These are phyloP conservation scores for Saccharomycopsis hybrid DNA, from an alignment of 1,139 yeast species.

Conservation along the genomic window DNA sequence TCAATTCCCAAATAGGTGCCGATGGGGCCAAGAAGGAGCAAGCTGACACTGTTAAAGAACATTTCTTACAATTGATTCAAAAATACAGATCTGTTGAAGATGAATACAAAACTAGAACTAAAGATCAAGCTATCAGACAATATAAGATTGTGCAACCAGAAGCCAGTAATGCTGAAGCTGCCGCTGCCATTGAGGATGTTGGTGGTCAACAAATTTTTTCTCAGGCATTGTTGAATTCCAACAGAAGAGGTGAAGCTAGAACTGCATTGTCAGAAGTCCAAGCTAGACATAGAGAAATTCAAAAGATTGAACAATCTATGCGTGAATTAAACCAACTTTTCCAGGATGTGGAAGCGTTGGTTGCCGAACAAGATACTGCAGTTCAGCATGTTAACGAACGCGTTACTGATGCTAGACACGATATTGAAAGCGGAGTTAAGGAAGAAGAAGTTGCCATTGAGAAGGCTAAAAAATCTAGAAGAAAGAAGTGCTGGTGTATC, in stretches of 20 bases:
- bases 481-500: slow-evolving; percentile 84
- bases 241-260: slow-evolving; percentile 95
- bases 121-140: slow-evolving; percentile 88
- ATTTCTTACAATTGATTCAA: slow-evolving; percentile 80
- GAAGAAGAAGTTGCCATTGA: slow-evolving; percentile 88
- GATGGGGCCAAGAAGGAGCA: slow-evolving; percentile 84
- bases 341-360: slow-evolving; percentile 94
- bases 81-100: slow-evolving; percentile 84
- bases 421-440: slow-evolving; percentile 90
- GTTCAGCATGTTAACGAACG: slow-evolving; percentile 80
- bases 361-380: slow-evolving; percentile 90
- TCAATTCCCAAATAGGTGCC: slow-evolving; percentile 63
- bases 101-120: slow-evolving; percentile 76
- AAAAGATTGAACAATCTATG: slow-evolving; percentile 92
- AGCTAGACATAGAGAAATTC: slow-evolving; percentile 90
- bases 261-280: slow-evolving; percentile 95
- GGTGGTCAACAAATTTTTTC: slow-evolving; percentile 90
- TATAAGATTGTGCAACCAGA: slow-evolving; percentile 89
- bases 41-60: slow-evolving; percentile 81
- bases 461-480: slow-evolving; percentile 86
- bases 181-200: slow-evolving; percentile 76
- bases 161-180: slow-evolving; percentile 66
- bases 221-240: slow-evolving; percentile 85
- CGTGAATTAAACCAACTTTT: slow-evolving; percentile 92
- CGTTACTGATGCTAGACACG: slow-evolving; percentile 77